phyloP scores from a whole-genome alignment of 495 filamentous ascomycete species.

The Daldinia caldariorum region DNA sequence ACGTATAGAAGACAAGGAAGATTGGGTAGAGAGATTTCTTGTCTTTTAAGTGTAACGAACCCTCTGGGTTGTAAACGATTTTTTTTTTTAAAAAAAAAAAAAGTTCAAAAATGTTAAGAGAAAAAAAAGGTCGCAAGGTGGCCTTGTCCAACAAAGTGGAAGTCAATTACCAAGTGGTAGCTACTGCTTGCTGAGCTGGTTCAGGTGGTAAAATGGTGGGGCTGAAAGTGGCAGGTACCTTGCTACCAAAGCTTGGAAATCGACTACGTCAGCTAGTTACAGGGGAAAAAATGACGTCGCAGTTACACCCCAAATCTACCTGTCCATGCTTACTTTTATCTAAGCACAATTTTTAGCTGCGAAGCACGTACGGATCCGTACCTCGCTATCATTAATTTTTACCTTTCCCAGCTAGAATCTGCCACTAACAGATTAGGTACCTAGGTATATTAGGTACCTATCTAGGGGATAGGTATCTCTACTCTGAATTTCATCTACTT shows the following conservation, averaged over 20 bases:
- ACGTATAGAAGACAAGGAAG: constrained; percentile 20
- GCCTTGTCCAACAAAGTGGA: constrained; percentile 31
- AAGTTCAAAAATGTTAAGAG: neutral
- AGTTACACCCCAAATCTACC: constrained; percentile 10
- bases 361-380: neutral
- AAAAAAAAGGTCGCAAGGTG: constrained; percentile 19
- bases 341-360: neutral
- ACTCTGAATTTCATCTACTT: neutral
- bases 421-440: no score
- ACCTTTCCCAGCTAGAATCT: neutral
- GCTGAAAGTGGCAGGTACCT: constrained; percentile 19
- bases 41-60: constrained; percentile 4
- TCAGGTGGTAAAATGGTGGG: constrained; percentile 27
- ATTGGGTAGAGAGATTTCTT: constrained; percentile 13
- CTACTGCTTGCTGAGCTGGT: constrained; percentile 26
- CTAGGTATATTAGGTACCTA: neutral
- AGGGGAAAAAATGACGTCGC: constrained; percentile 37
- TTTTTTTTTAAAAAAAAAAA: no score
- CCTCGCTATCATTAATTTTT: neutral
- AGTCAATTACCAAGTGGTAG: constrained; percentile 21
- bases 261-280: constrained; percentile 39
- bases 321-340: constrained; percentile 2
- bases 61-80: neutral
- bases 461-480: neutral
- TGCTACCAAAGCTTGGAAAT: constrained; percentile 27